Evolutionary conservation across 441 rosid species (phyloP), one percentile per base, ranked within the genome.

Genomic region (Erodium trifolium): DNA sequence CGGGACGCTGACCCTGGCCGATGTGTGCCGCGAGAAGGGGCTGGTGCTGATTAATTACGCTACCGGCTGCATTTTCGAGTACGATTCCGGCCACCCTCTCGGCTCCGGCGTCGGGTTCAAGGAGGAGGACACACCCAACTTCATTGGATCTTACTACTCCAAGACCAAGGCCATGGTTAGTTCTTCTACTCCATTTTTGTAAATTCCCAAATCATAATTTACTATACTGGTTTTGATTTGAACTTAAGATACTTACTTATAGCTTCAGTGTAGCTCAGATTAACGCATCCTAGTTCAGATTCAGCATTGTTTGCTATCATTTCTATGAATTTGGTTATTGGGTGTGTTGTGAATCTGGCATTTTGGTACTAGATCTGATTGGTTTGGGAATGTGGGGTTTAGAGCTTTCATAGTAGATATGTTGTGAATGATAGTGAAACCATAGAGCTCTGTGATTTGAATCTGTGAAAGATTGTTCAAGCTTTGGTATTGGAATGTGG

Each of bases 81-180:
- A 87, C 79, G 98, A 88, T 68, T 66, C 81, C 13, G 75, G 65
- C 35, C 98, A 90, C 73, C 78, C 83, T 35, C 80, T 88, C 69
- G 92, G 89, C 37, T 86, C 96, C 6, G 98, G 95, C 49, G 41
- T 88, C 65, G 98, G 95, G 18, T 90, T 90, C 67, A 88, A 87
- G 86, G 98, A 92, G 75, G 91, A 88, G 71, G 98, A 92, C 63
- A 79, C 87, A 63, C 96, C 98, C 8, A 90, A 90, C 82, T 90
- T 92, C 72, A 71, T 76, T 34, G 98, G 98, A 71, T 92, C 98
- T 47, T 92, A 81, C 79, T 92, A 90, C 71, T 92, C 98, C 55
- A 87, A 92, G 82, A 90, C 98, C 60, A 92, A 92, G 77, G 98
- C 98, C 68, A 90, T 90, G 98, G 98, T 92, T 72, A 77, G 79